Percentiles rank a stretch among this genome's conserved stretches.
Evolutionary conservation across 1,139 yeast species (phyloP).

Genomic region (Nakaseomyces delphensis): DNA sequence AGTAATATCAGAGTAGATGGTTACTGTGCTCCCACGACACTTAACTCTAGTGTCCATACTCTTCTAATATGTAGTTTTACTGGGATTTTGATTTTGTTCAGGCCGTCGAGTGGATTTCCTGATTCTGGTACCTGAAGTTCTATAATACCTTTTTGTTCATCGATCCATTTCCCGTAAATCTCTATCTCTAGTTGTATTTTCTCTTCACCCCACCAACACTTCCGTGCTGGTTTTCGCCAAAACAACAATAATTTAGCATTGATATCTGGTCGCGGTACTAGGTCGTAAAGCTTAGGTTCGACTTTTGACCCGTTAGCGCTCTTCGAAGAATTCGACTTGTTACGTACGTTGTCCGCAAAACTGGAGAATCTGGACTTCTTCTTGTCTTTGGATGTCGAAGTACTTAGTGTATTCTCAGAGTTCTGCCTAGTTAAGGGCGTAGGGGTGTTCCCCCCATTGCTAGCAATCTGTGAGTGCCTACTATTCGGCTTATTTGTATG

Average conservation of each 20-base stretch:
- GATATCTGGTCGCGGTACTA: slow-evolving; percentile 31
- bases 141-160: slow-evolving; percentile 12
- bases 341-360: slow-evolving; percentile 36
- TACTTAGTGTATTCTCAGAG: not conserved
- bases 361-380: slow-evolving; percentile 43
- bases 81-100: slow-evolving; percentile 23
- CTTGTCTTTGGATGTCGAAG: slow-evolving; percentile 17
- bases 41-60: slow-evolving; percentile 38
- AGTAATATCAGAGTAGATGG: not conserved
- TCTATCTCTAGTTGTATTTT: slow-evolving; percentile 45
- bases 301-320: slow-evolving; percentile 45
- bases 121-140: slow-evolving; percentile 19
- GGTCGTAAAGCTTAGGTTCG: slow-evolving; percentile 32
- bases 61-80: slow-evolving; percentile 36
- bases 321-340: slow-evolving; percentile 35
- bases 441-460: not conserved
- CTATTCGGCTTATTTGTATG: slow-evolving; percentile 3
- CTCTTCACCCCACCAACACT: slow-evolving; percentile 96
- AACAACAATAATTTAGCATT: slow-evolving; percentile 69
- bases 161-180: slow-evolving; percentile 27
- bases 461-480: not conserved
- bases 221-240: slow-evolving; percentile 98
- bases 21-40: slow-evolving; percentile 36
- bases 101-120: slow-evolving; percentile 16
- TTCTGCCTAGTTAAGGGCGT: not conserved